These are phyloP conservation scores for Nelumbo lutea DNA, from an alignment of 164 flowering plant species.

Conservation along the genomic window DNA sequence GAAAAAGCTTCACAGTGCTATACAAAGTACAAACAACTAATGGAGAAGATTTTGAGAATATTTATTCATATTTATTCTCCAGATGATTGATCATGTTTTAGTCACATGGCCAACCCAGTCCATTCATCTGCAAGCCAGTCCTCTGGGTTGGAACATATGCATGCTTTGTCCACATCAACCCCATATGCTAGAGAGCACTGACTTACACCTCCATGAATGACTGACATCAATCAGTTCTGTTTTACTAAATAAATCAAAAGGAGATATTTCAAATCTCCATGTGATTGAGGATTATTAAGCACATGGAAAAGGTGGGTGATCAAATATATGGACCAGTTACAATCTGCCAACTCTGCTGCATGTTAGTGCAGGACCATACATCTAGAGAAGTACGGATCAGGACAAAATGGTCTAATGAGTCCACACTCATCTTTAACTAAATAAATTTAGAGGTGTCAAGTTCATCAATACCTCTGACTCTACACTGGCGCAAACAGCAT, in stretches of 20 bases:
- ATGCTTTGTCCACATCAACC: too few species aligned
- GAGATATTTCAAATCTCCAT: too few species aligned
- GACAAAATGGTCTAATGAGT: background rate
- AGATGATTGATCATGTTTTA: background rate
- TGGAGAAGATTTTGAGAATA: background rate
- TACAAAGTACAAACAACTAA: background rate
- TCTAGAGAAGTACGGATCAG: background rate
- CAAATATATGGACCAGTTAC: background rate
- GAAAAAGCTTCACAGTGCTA: background rate
- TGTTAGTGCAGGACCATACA: background rate
- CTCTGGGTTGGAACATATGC: too few species aligned
- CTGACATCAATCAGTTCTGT: too few species aligned
- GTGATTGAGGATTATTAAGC: too few species aligned
- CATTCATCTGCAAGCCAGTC: too few species aligned
- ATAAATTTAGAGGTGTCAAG: background rate
- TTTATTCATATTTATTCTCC: background rate
- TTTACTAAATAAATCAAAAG: too few species aligned
- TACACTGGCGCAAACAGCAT: conserved; percentile 90
- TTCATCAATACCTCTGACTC: conserved; percentile 59
- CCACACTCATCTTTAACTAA: background rate
- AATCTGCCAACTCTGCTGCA: background rate
- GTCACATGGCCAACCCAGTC: too few species aligned
- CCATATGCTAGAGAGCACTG: too few species aligned
- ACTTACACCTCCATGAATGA: too few species aligned
- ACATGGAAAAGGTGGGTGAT: too few species aligned